A percentile compares a stretch with the other conserved stretches of the same genome.
phyloP scores from a whole-genome alignment of 495 filamentous ascomycete genomes.

The Xylaria cubensis region DNA sequence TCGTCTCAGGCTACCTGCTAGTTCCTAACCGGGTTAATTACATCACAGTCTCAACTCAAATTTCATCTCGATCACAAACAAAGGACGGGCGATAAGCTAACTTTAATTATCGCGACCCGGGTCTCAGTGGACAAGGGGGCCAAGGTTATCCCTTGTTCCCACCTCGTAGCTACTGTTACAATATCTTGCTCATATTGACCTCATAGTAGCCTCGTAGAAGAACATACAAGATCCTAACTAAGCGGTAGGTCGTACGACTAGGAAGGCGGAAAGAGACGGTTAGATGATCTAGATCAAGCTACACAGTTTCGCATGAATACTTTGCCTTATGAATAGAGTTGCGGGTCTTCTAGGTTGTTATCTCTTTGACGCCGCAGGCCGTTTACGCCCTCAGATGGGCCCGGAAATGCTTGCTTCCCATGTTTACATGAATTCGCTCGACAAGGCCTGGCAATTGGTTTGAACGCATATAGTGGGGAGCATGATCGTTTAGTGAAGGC shows the following conservation, averaged over 20 bases:
- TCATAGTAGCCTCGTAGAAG: constrained; percentile 2
- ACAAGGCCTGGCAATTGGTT: too few species aligned
- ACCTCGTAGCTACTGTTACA: constrained; percentile 9
- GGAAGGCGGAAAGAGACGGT: background rate
- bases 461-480: too few species aligned
- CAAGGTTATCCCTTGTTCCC: background rate
- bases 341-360: background rate
- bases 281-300: background rate
- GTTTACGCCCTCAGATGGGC: too few species aligned
- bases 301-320: background rate
- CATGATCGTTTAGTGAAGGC: too few species aligned
- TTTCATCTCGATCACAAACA: background rate
- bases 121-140: background rate
- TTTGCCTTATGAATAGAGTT: too few species aligned
- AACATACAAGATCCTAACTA: background rate
- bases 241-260: too few species aligned
- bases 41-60: background rate
- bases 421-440: too few species aligned
- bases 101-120: background rate
- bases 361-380: background rate
- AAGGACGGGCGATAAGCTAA: background rate
- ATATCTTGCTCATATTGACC: constrained; percentile 24
- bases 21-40: too few species aligned
- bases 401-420: too few species aligned
- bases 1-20: too few species aligned